Percentiles rank a stretch among this genome's conserved stretches.
Conservation (phyloP, 2,329 filamentous ascomycete genomes). For the Dothistroma septosporum region DNA sequence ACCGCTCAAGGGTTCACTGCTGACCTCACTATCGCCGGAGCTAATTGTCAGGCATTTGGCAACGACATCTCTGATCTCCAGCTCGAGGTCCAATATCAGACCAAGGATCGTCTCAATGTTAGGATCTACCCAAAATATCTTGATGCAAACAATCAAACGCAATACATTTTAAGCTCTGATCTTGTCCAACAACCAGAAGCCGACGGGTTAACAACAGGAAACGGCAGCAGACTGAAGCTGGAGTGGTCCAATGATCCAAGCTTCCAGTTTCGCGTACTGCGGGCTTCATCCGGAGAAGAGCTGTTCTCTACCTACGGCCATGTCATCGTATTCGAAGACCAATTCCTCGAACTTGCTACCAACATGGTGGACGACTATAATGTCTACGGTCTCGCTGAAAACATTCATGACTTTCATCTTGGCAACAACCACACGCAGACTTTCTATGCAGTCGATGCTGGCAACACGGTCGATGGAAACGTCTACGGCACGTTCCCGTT, state of each 20-base stretch:
- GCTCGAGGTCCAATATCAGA: conserved; percentile 27
- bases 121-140: conserved; percentile 26
- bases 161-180: conserved; percentile 17
- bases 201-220: conserved; percentile 18
- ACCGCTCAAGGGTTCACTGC: conserved; percentile 24
- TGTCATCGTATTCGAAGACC: conserved; percentile 30
- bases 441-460: conserved; percentile 30
- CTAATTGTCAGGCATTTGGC: conserved; percentile 26
- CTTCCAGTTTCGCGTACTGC: conserved; percentile 30
- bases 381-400: conserved; percentile 30
- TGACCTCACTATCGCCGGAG: conserved; percentile 25
- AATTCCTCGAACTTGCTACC: conserved; percentile 31
- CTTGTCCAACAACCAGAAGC: conserved; percentile 13
- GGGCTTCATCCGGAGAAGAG: conserved; percentile 17
- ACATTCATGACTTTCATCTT: conserved; percentile 27
- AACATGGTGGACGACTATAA: conserved; percentile 26
- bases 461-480: conserved; percentile 24
- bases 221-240: conserved; percentile 25
- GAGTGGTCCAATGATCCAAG: conserved; percentile 29
- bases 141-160: conserved; percentile 17
- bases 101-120: conserved; percentile 25
- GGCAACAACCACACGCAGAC: conserved; percentile 31
- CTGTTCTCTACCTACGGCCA: conserved; percentile 31
- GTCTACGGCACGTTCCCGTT: conserved; percentile 32
- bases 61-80: conserved; percentile 25